These are phyloP conservation scores for Tephrocybe sp. DNA, from an alignment of 768 basidiomycete genomes.

Conservation along the genomic window DNA sequence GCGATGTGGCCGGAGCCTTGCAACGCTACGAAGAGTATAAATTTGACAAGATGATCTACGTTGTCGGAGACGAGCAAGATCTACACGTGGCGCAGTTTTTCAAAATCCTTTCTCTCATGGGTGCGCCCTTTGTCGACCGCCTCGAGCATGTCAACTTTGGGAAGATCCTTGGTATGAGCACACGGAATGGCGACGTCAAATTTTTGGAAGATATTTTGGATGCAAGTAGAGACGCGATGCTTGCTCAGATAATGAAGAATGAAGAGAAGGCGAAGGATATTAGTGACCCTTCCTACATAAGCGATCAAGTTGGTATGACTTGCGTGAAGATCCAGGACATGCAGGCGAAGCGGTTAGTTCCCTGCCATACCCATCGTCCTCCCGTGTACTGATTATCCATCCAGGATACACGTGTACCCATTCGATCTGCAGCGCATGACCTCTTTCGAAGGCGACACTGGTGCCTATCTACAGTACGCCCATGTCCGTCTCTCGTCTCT, in stretches of 20 bases:
- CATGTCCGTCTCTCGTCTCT: slow-evolving; percentile 92
- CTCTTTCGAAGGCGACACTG: slow-evolving; percentile 94
- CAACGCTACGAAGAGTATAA: slow-evolving; percentile 90
- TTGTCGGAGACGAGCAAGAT: slow-evolving; percentile 83
- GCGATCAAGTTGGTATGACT: slow-evolving; percentile 85
- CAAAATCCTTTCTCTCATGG: slow-evolving; percentile 88
- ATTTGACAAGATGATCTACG: slow-evolving; percentile 87
- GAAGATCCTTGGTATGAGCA: slow-evolving; percentile 92
- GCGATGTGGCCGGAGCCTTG: slow-evolving; percentile 90
- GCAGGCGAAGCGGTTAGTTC: slow-evolving; percentile 80
- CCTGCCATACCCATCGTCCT: slow-evolving; percentile 3
- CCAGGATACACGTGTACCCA: slow-evolving; percentile 89
- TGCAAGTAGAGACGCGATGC: slow-evolving; percentile 86
- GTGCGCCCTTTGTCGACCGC: slow-evolving; percentile 76
- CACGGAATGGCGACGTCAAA: slow-evolving; percentile 87
- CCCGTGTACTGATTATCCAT: neutral
- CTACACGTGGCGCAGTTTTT: slow-evolving; percentile 88
- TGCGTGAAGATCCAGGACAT: slow-evolving; percentile 98
- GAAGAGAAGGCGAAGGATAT: slow-evolving; percentile 86
- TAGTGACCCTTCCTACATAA: slow-evolving; percentile 77
- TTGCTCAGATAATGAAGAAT: slow-evolving; percentile 93
- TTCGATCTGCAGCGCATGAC: slow-evolving; percentile 94
- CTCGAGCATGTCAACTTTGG: slow-evolving; percentile 91
- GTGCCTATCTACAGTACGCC: slow-evolving; percentile 93
- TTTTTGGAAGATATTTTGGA: slow-evolving; percentile 91